phyloP scores from a whole-genome alignment of 148 eudicot genomes.

The Rhododendron ovatum region DNA sequence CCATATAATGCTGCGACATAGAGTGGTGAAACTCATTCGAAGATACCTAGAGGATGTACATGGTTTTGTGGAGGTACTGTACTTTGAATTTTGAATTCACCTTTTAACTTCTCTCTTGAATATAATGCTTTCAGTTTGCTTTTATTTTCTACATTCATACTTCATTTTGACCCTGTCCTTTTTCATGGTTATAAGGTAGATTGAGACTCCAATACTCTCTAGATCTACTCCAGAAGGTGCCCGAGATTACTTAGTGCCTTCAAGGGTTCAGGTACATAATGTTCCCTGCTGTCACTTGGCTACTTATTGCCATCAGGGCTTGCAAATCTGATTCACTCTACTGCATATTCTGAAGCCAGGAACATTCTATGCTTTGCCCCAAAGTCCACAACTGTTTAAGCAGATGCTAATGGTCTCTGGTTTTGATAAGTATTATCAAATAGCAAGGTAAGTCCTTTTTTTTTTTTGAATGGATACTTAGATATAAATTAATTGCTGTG shows the following conservation, averaged over 20 bases:
- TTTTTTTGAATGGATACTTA: neutral
- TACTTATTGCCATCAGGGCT: conserved; percentile 1
- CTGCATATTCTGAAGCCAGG: conserved; percentile 76
- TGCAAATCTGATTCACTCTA: conserved; percentile 23
- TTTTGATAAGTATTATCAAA: conserved; percentile 88
- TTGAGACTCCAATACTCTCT: conserved; percentile 97
- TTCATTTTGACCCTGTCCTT: conserved; percentile 37
- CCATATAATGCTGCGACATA: conserved; percentile 75
- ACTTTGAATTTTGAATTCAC: neutral
- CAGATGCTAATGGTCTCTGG: conserved; percentile 99
- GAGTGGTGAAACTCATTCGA: conserved; percentile 73
- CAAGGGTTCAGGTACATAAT: conserved; percentile 83
- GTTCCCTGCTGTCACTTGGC: conserved; percentile 4
- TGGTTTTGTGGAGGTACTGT: conserved; percentile 81
- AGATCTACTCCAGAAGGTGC: conserved; percentile 99
- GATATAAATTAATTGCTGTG: conserved; percentile 3
- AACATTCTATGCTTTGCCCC: conserved; percentile 95
- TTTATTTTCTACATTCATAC: neutral
- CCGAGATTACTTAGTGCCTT: conserved; percentile 97
- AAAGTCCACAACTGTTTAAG: conserved; percentile 96
- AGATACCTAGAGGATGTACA: conserved; percentile 85
- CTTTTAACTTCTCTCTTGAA: conserved; percentile 3
- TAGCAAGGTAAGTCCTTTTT: conserved; percentile 61
- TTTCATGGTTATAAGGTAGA: conserved; percentile 79
- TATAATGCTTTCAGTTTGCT: neutral